A percentile compares a stretch with the other conserved stretches of the same genome.
Evolutionary conservation across 192 early-diverging fungal species (phyloP).

Genomic region (Mortierella alpina): DNA sequence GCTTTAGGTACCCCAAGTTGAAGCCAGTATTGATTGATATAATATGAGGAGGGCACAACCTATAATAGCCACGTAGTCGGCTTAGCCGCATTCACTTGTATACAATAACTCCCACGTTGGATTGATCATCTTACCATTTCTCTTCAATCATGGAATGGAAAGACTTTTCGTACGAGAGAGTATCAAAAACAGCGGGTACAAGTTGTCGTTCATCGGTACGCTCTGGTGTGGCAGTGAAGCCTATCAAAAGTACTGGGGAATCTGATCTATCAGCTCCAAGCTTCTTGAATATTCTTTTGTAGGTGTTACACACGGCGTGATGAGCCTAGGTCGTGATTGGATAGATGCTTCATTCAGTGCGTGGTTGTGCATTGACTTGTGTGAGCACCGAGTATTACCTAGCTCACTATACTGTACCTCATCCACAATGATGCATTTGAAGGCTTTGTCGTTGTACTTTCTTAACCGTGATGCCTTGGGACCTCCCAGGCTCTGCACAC

Average conservation of each 20-base stretch:
- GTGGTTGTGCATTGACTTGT: neutral
- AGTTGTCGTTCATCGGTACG: slow-evolving; percentile 69
- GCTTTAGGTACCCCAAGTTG: slow-evolving; percentile 60
- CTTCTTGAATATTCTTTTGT: slow-evolving; percentile 72
- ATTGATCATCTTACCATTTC: slow-evolving; percentile 60
- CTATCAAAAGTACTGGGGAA: neutral
- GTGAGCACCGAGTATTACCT: too few relatives aligned
- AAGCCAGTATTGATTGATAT: slow-evolving; percentile 68
- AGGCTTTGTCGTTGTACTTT: slow-evolving; percentile 73
- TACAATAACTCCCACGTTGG: neutral
- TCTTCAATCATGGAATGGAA: slow-evolving; percentile 83
- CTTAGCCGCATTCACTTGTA: too few relatives aligned
- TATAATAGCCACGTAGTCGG: slow-evolving; percentile 9
- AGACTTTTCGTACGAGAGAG: slow-evolving; percentile 73
- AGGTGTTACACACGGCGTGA: slow-evolving; percentile 80
- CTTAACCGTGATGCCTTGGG: slow-evolving; percentile 54
- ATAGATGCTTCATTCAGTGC: neutral
- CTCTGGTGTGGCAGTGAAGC: neutral
- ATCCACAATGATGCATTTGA: slow-evolving; percentile 90
- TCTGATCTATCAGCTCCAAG: slow-evolving; percentile 58
- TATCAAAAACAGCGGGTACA: slow-evolving; percentile 68
- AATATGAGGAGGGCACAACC: slow-evolving; percentile 69
- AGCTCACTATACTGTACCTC: slow-evolving; percentile 51
- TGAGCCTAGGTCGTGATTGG: slow-evolving; percentile 70
- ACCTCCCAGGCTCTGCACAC: slow-evolving; percentile 76